These are phyloP conservation scores for Globisporangium cylindrosporum DNA, from an alignment of 352 stramenopile species.

Conservation along the genomic window DNA sequence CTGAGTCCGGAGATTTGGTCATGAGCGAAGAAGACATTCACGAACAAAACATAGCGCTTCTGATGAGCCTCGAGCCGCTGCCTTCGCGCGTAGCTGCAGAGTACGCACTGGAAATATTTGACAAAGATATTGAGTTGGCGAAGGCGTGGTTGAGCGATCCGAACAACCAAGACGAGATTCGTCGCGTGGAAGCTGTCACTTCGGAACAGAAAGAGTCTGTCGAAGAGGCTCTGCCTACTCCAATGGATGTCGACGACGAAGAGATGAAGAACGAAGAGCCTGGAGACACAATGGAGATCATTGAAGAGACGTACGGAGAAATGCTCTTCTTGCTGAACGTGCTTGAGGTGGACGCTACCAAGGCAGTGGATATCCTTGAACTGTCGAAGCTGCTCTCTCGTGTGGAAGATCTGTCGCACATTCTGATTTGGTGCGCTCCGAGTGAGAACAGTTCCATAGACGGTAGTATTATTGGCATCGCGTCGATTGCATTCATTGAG, in stretches of 20 bases:
- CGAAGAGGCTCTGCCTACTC: slow-evolving; percentile 14
- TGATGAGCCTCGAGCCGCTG: slow-evolving; percentile 60
- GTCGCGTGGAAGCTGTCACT: slow-evolving; percentile 41
- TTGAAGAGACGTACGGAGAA: slow-evolving; percentile 58
- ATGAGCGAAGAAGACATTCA: slow-evolving; percentile 61
- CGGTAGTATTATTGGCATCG: slow-evolving; percentile 4
- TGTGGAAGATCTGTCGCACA: slow-evolving; percentile 96
- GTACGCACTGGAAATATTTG: slow-evolving; percentile 68
- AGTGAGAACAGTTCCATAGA: background rate
- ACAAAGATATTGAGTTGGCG: slow-evolving; percentile 58
- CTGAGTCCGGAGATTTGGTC: slow-evolving; percentile 42
- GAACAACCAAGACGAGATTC: slow-evolving; percentile 60
- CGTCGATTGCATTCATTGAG: slow-evolving; percentile 94
- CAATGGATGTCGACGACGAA: slow-evolving; percentile 38
- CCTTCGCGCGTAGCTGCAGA: slow-evolving; percentile 55
- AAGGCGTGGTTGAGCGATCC: slow-evolving; percentile 63
- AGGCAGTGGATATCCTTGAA: slow-evolving; percentile 36
- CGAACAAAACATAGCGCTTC: slow-evolving; percentile 64
- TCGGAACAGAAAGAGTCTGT: background rate
- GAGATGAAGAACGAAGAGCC: slow-evolving; percentile 48
- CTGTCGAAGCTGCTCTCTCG: slow-evolving; percentile 91
- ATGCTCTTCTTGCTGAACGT: slow-evolving; percentile 94
- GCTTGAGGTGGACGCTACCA: slow-evolving; percentile 66
- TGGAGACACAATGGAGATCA: slow-evolving; percentile 56
- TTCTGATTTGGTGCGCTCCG: slow-evolving; percentile 92